A percentile compares a stretch with the other conserved stretches of the same genome.
These are phyloP conservation scores for Diospyros kaki DNA, from an alignment of 148 eudicot genomes.

Conservation along the genomic window DNA sequence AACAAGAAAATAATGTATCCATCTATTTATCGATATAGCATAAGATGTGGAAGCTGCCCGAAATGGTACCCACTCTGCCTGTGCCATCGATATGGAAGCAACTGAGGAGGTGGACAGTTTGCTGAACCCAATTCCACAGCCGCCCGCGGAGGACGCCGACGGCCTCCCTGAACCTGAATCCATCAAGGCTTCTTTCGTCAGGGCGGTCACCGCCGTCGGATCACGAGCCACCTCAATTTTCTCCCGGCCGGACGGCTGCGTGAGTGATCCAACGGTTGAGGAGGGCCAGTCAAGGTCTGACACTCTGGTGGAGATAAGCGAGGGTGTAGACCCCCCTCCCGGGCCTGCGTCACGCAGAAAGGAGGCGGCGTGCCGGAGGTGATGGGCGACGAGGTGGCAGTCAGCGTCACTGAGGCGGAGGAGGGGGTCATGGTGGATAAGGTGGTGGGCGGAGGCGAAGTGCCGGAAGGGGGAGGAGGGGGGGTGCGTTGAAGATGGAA, in stretches of 20 bases:
- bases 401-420: constrained; percentile 18
- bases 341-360: constrained; percentile 37
- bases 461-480: constrained; percentile 11
- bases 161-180: constrained; percentile 72
- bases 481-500: constrained; percentile 31
- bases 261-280: constrained; percentile 27
- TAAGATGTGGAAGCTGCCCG: too few species aligned
- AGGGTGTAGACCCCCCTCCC: constrained; percentile 19
- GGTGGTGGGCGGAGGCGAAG: constrained; percentile 23
- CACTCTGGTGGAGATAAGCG: constrained; percentile 26
- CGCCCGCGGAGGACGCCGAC: constrained; percentile 81
- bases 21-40: too few species aligned
- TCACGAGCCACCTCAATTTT: constrained; percentile 40
- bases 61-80: too few species aligned
- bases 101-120: constrained; percentile 17
- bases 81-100: constrained; percentile 28
- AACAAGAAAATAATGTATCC: too few species aligned
- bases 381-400: constrained; percentile 24
- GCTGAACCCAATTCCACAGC: constrained; percentile 42
- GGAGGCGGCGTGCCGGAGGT: constrained; percentile 28
- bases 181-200: constrained; percentile 66
- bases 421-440: constrained; percentile 17
- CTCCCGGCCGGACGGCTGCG: constrained; percentile 24
- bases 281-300: constrained; percentile 15
- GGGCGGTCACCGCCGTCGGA: constrained; percentile 65